Percentiles rank a stretch among this genome's conserved stretches.
phyloP scores from a whole-genome alignment of 768 basidiomycete species.

The Russula dissimulans region DNA sequence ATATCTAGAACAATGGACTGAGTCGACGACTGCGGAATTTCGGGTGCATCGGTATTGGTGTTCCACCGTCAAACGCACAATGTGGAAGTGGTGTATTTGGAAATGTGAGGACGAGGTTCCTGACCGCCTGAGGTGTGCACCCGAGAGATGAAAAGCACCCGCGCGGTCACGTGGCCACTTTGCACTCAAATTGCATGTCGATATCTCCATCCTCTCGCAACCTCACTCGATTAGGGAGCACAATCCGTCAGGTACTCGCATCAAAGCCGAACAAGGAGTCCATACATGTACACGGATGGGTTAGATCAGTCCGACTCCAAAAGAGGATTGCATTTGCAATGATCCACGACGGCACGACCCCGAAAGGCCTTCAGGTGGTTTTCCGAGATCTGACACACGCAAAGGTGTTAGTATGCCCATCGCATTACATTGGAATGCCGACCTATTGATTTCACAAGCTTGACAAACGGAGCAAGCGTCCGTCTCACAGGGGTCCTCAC shows the following conservation, averaged over 20 bases:
- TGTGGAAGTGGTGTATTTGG: no score
- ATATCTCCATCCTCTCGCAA: neutral
- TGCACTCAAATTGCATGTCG: neutral
- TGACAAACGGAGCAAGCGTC: constrained; percentile 52
- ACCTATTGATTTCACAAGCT: constrained; percentile 23
- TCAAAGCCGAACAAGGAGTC: neutral
- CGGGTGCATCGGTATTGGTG: neutral
- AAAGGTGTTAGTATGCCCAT: constrained; percentile 25
- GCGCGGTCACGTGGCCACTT: neutral
- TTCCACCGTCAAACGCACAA: neutral
- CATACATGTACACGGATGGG: constrained; percentile 63
- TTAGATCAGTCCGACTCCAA: constrained; percentile 77
- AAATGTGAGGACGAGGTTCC: no score
- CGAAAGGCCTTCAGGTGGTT: constrained; percentile 70
- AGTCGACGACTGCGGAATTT: neutral
- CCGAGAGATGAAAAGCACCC: no score
- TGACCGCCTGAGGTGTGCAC: no score
- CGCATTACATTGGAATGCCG: neutral
- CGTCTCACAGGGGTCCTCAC: constrained; percentile 38
- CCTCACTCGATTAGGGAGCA: constrained; percentile 12
- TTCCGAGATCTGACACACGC: constrained; percentile 37
- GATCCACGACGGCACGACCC: constrained; percentile 70
- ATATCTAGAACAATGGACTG: neutral
- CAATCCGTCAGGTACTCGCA: constrained; percentile 17
- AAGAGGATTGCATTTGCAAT: constrained; percentile 84